phyloP scores from a whole-genome alignment of 192 early-diverging fungal genomes.

The Rhizophagus prolifer region DNA sequence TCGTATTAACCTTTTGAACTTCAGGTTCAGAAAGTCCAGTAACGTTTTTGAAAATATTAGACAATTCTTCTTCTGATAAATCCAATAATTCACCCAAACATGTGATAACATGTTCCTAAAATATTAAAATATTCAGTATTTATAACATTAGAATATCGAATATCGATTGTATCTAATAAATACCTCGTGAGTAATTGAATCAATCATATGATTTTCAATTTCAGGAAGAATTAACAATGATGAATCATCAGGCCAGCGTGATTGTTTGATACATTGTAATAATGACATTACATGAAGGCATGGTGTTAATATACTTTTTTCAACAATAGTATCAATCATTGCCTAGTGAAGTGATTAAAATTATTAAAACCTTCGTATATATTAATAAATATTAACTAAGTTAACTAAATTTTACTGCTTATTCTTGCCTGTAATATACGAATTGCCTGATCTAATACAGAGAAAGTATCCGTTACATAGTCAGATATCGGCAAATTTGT shows the following conservation, averaged over 20 bases:
- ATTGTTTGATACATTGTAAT: conserved; percentile 93
- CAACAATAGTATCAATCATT: conserved; percentile 86
- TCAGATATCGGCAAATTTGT: conserved; percentile 81
- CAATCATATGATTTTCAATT: conserved; percentile 28
- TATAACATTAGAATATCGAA: background rate
- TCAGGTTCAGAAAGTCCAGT: background rate
- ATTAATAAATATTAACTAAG: background rate
- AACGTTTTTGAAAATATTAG: conserved; percentile 28
- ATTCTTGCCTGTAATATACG: conserved; percentile 72
- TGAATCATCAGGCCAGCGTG: conserved; percentile 76
- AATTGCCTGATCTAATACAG: conserved; percentile 88
- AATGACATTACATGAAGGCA: conserved; percentile 76
- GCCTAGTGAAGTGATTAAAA: conserved; percentile 50
- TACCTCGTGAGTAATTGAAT: conserved; percentile 34
- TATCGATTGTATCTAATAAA: background rate
- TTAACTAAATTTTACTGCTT: background rate
- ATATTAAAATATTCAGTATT: background rate
- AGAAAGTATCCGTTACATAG: conserved; percentile 86
- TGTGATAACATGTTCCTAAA: conserved; percentile 29
- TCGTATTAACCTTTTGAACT: conserved; percentile 3
- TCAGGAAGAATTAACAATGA: conserved; percentile 68
- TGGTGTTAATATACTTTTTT: conserved; percentile 63
- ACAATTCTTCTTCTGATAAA: conserved; percentile 28
- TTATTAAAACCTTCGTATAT: too few relatives aligned
- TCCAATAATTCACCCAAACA: conserved; percentile 42